Base-by-base conservation (phyloP, 345 rosid species). In the Camelina sativa region DNA sequence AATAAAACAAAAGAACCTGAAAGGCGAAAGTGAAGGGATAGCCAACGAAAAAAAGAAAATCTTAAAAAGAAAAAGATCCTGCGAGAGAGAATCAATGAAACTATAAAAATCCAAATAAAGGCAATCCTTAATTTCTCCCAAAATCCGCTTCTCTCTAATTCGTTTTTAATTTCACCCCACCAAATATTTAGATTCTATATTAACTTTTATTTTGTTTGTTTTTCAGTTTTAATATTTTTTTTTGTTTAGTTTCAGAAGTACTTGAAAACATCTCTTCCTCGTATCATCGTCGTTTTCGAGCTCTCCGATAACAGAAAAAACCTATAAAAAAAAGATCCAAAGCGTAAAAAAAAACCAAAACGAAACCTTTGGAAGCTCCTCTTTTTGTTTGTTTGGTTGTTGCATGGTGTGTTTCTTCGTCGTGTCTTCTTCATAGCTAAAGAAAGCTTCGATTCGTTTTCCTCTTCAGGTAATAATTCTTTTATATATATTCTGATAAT, bases 21-120 rank as follows among this genome's bases (percentile, higher is more conserved):
- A 58, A 47, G 74, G 60, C 81, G 77, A 78, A 67, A 72, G 65
- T 61, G 65, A 78, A 82, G 91, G 78, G 54, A 71, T 63, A 58
- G 61, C 85, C 79, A 69, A 63, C 63, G 79, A 81, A 12, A 67
- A 37, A 3, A 46, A 38, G 2, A 38, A 9, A 43, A 56, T 10
- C 2, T 64, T 67, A 1, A 81, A 41, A 67, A 30, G 8, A 11
- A 41, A 41, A 11, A 43, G 37, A 60, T 38, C 56, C 44, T 65
- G 75, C 62, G 69, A 76, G 34, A 41, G 53, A 48, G 53, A 48
- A 48, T 48, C 53, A 48, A 17, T 70, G 54, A 12, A 62, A 60
- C 55, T 70, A 73, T 62, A 77, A 69, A 77, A 69, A 73, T 62
- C 67, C 77, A 41, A 73, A 80, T 47, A 13, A 53, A 69, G 28